Conservation (phyloP, 495 filamentous ascomycete genomes). For the Penicillium roqueforti region DNA sequence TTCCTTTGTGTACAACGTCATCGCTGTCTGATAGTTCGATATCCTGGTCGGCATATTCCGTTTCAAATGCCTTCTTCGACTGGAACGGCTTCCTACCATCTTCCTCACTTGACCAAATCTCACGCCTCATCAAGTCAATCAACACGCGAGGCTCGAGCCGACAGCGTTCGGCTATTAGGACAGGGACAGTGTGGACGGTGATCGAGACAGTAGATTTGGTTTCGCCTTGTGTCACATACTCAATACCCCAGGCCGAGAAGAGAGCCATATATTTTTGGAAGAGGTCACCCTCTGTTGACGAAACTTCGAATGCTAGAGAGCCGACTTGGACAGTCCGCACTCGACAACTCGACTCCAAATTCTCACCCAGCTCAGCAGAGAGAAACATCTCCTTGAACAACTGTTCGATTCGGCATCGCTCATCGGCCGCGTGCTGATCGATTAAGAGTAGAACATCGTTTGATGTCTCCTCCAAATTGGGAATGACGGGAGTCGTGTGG, state of each 20-base stretch:
- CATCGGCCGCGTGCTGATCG: conserved; percentile 94
- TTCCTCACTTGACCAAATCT: conserved; percentile 59
- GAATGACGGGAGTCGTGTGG: not conserved
- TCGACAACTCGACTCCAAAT: not conserved
- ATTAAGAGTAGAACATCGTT: conserved; percentile 61
- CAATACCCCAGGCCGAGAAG: conserved; percentile 70
- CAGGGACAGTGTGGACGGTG: conserved; percentile 57
- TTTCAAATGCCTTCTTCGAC: conserved; percentile 1
- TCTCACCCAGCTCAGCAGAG: not conserved
- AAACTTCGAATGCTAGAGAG: conserved; percentile 59
- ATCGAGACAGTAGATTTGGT: conserved; percentile 28
- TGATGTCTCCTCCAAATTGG: not conserved
- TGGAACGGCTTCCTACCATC: conserved; percentile 12
- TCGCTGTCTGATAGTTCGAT: not conserved
- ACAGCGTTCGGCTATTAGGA: conserved; percentile 70
- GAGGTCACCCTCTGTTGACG: conserved; percentile 51
- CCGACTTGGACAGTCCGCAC: conserved; percentile 39
- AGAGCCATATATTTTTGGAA: conserved; percentile 50
- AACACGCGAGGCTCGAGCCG: conserved; percentile 64
- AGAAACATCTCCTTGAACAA: conserved; percentile 52
- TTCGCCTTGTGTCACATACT: conserved; percentile 42
- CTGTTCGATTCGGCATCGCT: conserved; percentile 74
- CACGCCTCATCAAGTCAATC: conserved; percentile 66
- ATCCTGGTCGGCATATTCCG: not conserved
- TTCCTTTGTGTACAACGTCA: not conserved